Conservation (phyloP, 1,139 yeast species). For the Candida glucosophila region DNA sequence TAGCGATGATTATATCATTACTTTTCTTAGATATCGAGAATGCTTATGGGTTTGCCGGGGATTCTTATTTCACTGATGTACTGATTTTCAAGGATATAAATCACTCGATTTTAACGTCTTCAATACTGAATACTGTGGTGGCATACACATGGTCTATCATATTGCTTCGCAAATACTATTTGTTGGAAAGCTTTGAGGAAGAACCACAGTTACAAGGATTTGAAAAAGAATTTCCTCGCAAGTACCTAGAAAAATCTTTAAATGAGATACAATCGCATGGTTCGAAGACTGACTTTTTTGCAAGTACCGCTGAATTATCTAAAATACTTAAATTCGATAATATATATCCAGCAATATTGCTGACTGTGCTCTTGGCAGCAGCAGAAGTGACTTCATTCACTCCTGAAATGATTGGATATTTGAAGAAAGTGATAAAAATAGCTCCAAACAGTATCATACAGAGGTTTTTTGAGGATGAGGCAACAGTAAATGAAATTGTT, state of each 20-base stretch:
- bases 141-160: conserved; percentile 68
- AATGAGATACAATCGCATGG: conserved; percentile 13
- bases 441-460: conserved; percentile 54
- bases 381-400: conserved; percentile 58
- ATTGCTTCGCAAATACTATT: conserved; percentile 44
- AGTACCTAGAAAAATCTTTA: no score
- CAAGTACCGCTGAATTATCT: conserved; percentile 33
- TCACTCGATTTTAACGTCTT: conserved; percentile 19
- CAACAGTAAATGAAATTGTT: conserved; percentile 47
- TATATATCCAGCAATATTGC: conserved; percentile 49
- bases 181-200: conserved; percentile 23
- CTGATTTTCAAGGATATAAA: conserved; percentile 33
- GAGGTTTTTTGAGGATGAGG: conserved; percentile 47
- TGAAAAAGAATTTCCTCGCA: no score
- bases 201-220: conserved; percentile 5
- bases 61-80: conserved; percentile 30
- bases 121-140: conserved; percentile 37
- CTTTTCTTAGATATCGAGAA: conserved; percentile 48
- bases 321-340: conserved; percentile 40
- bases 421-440: conserved; percentile 40
- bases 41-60: conserved; percentile 28
- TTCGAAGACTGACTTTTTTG: conserved; percentile 40
- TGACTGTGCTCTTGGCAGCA: conserved; percentile 50
- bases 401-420: conserved; percentile 43
- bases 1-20: conserved; percentile 42